Evolutionary conservation across 140 eudicot species (phyloP).

Genomic region (Oenanthe javanica): DNA sequence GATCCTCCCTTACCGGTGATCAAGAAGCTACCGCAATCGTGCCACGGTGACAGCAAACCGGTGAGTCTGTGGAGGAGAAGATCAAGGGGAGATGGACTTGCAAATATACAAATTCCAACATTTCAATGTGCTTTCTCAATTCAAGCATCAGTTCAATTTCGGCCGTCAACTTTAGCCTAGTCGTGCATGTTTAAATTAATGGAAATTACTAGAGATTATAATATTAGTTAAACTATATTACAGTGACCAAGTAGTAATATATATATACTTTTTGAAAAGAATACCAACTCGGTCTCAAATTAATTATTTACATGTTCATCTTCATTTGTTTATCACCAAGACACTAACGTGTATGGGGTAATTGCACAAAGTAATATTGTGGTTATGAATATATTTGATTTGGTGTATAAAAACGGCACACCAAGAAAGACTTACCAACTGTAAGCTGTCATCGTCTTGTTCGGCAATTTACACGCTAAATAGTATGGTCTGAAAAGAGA

Average conservation of each 20-base stretch:
- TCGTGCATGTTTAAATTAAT: neutral
- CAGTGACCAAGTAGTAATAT: too few species aligned
- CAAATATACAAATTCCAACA: conserved; percentile 29
- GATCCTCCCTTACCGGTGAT: conserved; percentile 64
- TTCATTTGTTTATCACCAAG: too few species aligned
- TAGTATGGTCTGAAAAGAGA: neutral
- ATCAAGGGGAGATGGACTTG: conserved; percentile 27
- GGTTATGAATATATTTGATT: neutral
- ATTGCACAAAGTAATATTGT: neutral
- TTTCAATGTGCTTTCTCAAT: conserved; percentile 13
- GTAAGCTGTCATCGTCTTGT: neutral
- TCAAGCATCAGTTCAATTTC: neutral
- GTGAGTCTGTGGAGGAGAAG: conserved; percentile 51
- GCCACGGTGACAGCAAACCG: conserved; percentile 9
- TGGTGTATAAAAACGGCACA: conserved; percentile 1
- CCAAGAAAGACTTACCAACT: neutral
- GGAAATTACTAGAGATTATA: neutral
- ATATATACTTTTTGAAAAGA: too few species aligned
- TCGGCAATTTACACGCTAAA: neutral
- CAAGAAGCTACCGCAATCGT: conserved; percentile 25
- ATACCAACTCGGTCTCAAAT: too few species aligned
- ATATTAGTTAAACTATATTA: too few species aligned
- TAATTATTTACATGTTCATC: too few species aligned
- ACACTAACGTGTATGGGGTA: neutral
- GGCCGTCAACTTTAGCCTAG: conserved; percentile 21